phyloP scores from a whole-genome alignment of 2,329 filamentous ascomycete genomes.

The Aquanectria penicillioides region DNA sequence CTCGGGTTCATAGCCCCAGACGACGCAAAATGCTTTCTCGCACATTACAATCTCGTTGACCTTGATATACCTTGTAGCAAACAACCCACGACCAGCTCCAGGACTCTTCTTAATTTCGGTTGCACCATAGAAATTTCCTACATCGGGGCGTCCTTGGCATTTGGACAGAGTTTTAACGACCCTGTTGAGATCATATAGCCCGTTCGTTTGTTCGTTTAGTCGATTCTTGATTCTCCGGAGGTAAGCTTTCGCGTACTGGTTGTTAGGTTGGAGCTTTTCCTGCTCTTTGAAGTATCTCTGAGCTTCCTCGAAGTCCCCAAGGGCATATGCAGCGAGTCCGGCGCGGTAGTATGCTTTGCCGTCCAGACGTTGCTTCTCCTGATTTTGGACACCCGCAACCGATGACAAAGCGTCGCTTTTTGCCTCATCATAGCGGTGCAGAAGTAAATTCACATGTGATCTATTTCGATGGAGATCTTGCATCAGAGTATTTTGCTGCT shows the following conservation, averaged over 20 bases:
- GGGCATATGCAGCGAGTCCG: constrained; percentile 43
- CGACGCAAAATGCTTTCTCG: constrained; percentile 47
- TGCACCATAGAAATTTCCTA: constrained; percentile 39
- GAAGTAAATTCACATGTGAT: constrained; percentile 45
- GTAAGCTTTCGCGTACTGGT: constrained; percentile 28
- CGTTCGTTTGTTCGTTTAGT: constrained; percentile 37
- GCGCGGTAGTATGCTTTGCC: constrained; percentile 47
- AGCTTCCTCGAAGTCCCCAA: constrained; percentile 39
- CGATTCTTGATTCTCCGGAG: constrained; percentile 34
- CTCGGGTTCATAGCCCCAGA: constrained; percentile 44
- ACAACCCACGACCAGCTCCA: constrained; percentile 49
- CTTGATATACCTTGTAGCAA: constrained; percentile 45
- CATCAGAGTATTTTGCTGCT: constrained; percentile 29
- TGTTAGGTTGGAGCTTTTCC: constrained; percentile 36
- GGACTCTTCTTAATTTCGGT: constrained; percentile 42
- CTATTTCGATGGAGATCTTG: constrained; percentile 47
- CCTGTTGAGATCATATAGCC: constrained; percentile 36
- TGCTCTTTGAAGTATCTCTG: constrained; percentile 38
- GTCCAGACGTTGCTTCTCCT: constrained; percentile 34
- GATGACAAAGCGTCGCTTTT: constrained; percentile 43
- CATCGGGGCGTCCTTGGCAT: constrained; percentile 43
- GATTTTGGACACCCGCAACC: constrained; percentile 30
- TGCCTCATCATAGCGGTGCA: constrained; percentile 45
- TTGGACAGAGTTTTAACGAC: constrained; percentile 35
- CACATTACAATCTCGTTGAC: constrained; percentile 45